Evolutionary conservation across 202 grass and related monocot genomes (phyloP).

Genomic region (Dendrocalamus latiflorus): DNA sequence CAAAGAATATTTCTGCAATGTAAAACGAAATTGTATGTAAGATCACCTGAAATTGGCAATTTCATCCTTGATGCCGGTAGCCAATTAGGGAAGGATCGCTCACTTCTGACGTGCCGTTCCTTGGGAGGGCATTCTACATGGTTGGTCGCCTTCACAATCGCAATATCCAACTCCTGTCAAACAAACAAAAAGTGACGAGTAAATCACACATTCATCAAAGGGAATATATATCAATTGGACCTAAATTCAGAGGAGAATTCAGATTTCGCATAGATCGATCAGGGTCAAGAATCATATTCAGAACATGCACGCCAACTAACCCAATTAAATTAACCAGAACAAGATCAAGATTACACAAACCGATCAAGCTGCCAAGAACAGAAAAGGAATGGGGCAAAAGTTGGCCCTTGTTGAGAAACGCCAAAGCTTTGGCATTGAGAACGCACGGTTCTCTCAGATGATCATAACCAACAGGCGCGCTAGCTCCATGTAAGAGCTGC

Average conservation of each 20-base stretch:
- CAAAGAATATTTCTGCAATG: constrained; percentile 61
- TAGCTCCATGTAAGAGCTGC: too few relatives aligned
- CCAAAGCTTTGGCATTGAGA: background rate
- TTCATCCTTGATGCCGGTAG: too few relatives aligned
- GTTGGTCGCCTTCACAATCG: constrained; percentile 94
- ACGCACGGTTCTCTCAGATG: background rate
- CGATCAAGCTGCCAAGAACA: background rate
- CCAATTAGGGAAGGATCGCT: constrained; percentile 11
- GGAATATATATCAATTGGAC: background rate
- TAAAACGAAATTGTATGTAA: background rate
- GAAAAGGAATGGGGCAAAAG: background rate
- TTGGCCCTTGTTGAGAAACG: too few relatives aligned
- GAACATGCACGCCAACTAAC: background rate
- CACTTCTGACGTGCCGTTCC: constrained; percentile 87
- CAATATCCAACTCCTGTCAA: constrained; percentile 86
- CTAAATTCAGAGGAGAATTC: background rate
- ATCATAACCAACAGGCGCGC: background rate
- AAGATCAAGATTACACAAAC: too few relatives aligned
- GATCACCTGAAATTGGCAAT: background rate
- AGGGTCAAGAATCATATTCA: background rate
- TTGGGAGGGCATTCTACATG: constrained; percentile 94
- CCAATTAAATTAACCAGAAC: background rate
- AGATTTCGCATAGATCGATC: background rate
- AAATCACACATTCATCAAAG: background rate
- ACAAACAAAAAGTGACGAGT: background rate